Evolutionary conservation across 768 basidiomycete species (phyloP), one percentile per base, ranked within the genome.

Genomic region (Trametopsis cervina): DNA sequence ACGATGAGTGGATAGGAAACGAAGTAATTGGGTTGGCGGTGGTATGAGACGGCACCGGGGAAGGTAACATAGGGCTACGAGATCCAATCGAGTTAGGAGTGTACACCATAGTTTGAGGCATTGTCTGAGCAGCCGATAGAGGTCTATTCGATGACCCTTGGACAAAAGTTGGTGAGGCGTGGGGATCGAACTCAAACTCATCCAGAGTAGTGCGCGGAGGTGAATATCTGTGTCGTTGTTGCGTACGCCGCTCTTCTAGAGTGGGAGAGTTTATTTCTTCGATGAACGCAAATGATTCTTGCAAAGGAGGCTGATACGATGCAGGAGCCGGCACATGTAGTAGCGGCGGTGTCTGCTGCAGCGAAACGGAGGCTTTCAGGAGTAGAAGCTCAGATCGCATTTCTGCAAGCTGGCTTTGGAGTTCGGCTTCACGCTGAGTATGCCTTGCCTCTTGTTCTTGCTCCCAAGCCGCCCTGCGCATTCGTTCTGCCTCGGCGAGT

Each of bases 391-490:
- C 76, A 53, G 73, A 70, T 21, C 71, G 76, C 71, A 83, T 71
- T 50, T 74, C 74, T 2, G 69, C 53, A 53, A 86, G 68, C 41
- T 72, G 72, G 18, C 70, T 66, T 56, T 85, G 80, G 68, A 77
- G 74, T 57, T 83, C 78, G 22, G 73, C 75, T 50, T 83, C 76
- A 40, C 70, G 63, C 53, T 78, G 75, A 12, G 63, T 55, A 43
- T 70, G 72, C 56, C 73, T 82, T 9, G 73, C 73, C 65, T 86
- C 86, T 52, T 84, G 80, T 49, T 82, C 80, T 54, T 74, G 69
- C 56, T 89, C 86, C 85, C 86, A 88, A 29, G 69, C 75, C 6
- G 73, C 46, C 41, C 84, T 69, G 17, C 86, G 72, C 53, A 69
- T 75, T 33, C 69, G 66, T 53, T 88, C 86, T 15, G 66, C 70